Percentiles rank a stretch among this genome's conserved stretches.
Conservation (phyloP, 257 asterid genomes). For the Linderniella brevidens region DNA sequence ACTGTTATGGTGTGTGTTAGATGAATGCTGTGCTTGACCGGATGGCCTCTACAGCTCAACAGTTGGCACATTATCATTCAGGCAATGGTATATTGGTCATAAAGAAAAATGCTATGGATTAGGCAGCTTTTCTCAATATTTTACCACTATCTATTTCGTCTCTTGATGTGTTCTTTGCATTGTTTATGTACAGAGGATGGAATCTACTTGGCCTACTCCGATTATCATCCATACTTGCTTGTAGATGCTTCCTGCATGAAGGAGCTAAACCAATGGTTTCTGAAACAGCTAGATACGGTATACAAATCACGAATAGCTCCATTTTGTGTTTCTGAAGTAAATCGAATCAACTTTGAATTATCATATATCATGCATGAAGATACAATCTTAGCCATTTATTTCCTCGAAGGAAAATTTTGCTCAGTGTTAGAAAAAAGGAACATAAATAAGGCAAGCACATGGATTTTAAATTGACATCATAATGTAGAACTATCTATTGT, state of each 20-base stretch:
- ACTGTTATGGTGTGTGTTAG: constrained; percentile 20
- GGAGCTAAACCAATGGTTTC: constrained; percentile 86
- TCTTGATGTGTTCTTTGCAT: constrained; percentile 1
- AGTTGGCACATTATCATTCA: constrained; percentile 88
- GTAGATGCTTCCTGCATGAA: constrained; percentile 71
- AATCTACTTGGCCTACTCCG: constrained; percentile 78
- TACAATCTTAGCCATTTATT: no score
- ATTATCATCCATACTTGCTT: constrained; percentile 67
- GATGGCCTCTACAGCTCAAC: constrained; percentile 84
- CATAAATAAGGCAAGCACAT: no score
- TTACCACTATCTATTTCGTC: no score
- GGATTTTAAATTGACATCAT: no score
- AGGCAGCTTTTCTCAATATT: no score
- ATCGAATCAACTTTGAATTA: background rate
- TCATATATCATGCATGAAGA: no score
- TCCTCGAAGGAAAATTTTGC: no score
- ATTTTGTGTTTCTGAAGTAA: background rate
- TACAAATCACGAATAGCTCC: background rate
- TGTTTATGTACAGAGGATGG: constrained; percentile 52
- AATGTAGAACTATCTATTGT: no score
- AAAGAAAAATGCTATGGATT: background rate
- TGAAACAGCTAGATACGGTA: constrained; percentile 87
- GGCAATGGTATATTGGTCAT: constrained; percentile 51
- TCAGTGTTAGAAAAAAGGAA: no score
- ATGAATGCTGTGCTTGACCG: constrained; percentile 88